Evolutionary conservation across 768 basidiomycete genomes (phyloP).

Genomic region (Tulasnella sp.): DNA sequence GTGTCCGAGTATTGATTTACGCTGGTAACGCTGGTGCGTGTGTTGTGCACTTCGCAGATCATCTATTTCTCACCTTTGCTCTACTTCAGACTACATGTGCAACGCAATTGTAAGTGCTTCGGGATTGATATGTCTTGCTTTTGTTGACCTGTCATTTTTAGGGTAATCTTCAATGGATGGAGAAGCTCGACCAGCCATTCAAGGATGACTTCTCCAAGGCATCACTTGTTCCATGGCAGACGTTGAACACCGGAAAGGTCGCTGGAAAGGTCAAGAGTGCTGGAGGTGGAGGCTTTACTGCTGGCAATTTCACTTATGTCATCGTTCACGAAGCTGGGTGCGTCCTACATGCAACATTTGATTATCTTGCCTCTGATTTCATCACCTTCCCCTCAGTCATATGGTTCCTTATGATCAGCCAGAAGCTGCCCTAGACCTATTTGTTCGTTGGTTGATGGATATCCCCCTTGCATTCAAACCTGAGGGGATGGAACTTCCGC

Average conservation of each 20-base stretch:
- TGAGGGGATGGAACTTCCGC: not conserved
- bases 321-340: constrained; percentile 69
- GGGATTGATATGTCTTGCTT: not conserved
- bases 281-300: constrained; percentile 46
- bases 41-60: not conserved
- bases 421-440: constrained; percentile 59
- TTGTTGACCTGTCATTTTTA: constrained; percentile 20
- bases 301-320: constrained; percentile 80
- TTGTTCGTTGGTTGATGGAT: constrained; percentile 21
- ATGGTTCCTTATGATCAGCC: constrained; percentile 90
- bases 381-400: constrained; percentile 37
- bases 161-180: constrained; percentile 72
- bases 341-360: constrained; percentile 28
- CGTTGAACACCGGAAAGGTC: constrained; percentile 35
- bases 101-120: constrained; percentile 49
- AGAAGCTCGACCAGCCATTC: constrained; percentile 48
- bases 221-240: constrained; percentile 39
- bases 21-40: constrained; percentile 49
- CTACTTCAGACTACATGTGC: constrained; percentile 72
- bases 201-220: constrained; percentile 13
- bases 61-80: constrained; percentile 17
- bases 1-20: constrained; percentile 76
- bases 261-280: constrained; percentile 62
- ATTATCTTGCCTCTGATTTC: not conserved
- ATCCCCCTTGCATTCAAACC: not conserved